Percentiles rank a stretch among this genome's conserved stretches.
phyloP scores from a whole-genome alignment of 73 alveolate genomes.

The Tetrahymena elliotti region DNA sequence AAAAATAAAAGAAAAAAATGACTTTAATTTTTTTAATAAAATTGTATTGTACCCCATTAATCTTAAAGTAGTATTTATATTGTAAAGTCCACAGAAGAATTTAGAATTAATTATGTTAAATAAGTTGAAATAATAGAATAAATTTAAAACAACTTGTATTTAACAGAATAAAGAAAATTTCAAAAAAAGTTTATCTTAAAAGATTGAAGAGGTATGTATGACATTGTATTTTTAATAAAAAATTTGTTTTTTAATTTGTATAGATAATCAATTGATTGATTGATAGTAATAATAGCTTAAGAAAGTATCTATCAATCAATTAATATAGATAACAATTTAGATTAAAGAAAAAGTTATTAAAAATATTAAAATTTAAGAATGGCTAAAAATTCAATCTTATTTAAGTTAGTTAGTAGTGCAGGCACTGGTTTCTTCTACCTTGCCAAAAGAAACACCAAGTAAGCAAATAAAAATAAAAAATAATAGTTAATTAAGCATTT shows the following conservation, averaged over 20 bases:
- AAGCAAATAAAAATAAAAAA: background rate
- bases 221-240: background rate
- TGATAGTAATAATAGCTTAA: background rate
- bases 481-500: background rate
- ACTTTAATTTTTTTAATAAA: no score
- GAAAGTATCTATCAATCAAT: background rate
- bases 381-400: conserved; percentile 30
- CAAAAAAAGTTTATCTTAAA: background rate
- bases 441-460: conserved; percentile 36
- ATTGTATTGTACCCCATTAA: no score
- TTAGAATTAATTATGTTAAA: no score
- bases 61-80: no score
- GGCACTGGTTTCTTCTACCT: conserved; percentile 38
- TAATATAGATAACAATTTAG: background rate
- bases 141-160: background rate
- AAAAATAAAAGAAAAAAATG: no score
- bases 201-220: no score
- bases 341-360: conserved; percentile 4
- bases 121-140: no score
- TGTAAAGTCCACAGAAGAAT: no score
- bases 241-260: no score
- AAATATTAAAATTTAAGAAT: conserved; percentile 15
- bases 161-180: no score
- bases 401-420: conserved; percentile 33
- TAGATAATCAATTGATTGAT: background rate